These are phyloP conservation scores for Astrocystis sublimbata DNA, from an alignment of 495 filamentous ascomycete species.

Conservation along the genomic window DNA sequence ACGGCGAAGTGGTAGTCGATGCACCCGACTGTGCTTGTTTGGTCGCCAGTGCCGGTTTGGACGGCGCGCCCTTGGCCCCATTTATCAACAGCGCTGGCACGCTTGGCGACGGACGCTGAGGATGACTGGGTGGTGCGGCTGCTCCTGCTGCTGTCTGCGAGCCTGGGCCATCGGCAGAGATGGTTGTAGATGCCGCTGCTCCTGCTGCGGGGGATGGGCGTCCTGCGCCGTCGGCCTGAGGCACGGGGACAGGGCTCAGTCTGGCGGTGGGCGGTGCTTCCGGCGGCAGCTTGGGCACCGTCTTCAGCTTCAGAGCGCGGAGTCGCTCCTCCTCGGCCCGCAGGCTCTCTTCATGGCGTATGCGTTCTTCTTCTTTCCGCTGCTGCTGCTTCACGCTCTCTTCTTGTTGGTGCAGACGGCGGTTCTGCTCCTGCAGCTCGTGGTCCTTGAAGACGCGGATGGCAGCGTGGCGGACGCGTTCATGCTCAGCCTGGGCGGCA, in stretches of 20 bases:
- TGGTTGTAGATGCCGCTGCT: no score
- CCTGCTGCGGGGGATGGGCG: background rate
- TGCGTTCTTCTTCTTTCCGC: slow-evolving; percentile 54
- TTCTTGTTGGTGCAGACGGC: slow-evolving; percentile 49
- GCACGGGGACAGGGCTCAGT: background rate
- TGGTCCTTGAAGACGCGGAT: slow-evolving; percentile 47
- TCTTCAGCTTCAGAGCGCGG: slow-evolving; percentile 44
- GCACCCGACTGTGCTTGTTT: background rate
- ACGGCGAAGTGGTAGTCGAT: slow-evolving; percentile 4
- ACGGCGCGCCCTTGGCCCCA: slow-evolving; percentile 14
- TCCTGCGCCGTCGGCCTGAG: slow-evolving; percentile 4
- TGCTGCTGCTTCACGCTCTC: slow-evolving; percentile 42
- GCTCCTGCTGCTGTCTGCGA: background rate
- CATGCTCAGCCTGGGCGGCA: slow-evolving; percentile 61
- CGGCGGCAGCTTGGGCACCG: slow-evolving; percentile 43
- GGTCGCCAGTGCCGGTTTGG: slow-evolving; percentile 17
- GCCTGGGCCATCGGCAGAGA: background rate
- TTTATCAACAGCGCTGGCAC: slow-evolving; percentile 16
- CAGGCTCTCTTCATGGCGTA: slow-evolving; percentile 44
- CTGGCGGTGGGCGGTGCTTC: slow-evolving; percentile 3
- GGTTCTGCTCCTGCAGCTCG: slow-evolving; percentile 47
- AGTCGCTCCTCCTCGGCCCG: slow-evolving; percentile 44
- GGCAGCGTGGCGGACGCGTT: slow-evolving; percentile 63
- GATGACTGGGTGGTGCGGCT: background rate
- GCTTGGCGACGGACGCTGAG: slow-evolving; percentile 18